Percentiles rank a stretch among this genome's conserved stretches.
Conservation (phyloP, 2,329 filamentous ascomycete species). For the Emmonsia crescens region DNA sequence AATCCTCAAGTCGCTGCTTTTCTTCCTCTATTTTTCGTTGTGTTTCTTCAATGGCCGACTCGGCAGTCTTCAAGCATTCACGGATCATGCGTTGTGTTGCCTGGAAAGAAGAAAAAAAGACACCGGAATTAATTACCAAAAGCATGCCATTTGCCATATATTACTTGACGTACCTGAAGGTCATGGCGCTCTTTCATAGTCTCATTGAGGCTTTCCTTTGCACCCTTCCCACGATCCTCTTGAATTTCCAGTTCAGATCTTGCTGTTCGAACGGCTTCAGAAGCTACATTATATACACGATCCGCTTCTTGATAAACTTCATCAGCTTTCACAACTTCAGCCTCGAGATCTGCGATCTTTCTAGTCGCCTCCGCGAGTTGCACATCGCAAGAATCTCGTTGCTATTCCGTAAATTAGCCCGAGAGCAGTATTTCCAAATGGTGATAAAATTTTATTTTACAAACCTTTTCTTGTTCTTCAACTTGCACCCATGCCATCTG, state of each 20-base stretch:
- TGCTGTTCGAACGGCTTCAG: conserved; percentile 34
- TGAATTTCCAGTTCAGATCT: conserved; percentile 35
- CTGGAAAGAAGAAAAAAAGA: conserved; percentile 25
- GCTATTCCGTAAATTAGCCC: conserved; percentile 14
- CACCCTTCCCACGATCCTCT: conserved; percentile 37
- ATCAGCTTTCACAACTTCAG: conserved; percentile 35
- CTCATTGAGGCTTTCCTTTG: conserved; percentile 43
- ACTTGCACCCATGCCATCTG: conserved; percentile 86
- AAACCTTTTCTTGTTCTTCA: conserved; percentile 55
- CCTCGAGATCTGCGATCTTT: conserved; percentile 40
- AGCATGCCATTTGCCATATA: not conserved
- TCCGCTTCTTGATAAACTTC: conserved; percentile 36
- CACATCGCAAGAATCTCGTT: conserved; percentile 26
- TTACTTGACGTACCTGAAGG: conserved; percentile 33
- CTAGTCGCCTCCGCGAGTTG: conserved; percentile 30
- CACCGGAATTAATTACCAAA: conserved; percentile 7
- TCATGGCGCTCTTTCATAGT: conserved; percentile 45
- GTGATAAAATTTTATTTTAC: conserved; percentile 3
- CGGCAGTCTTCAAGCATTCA: conserved; percentile 44
- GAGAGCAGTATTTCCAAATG: not conserved
- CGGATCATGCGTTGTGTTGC: conserved; percentile 57
- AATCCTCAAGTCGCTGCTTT: conserved; percentile 49
- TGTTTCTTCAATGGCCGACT: conserved; percentile 32
- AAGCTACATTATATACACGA: conserved; percentile 28
- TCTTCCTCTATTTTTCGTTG: conserved; percentile 39